A percentile compares a stretch with the other conserved stretches of the same genome.
These are phyloP conservation scores for Chaetomiaceae sp. DNA, from an alignment of 2,329 filamentous ascomycete genomes.

Conservation along the genomic window DNA sequence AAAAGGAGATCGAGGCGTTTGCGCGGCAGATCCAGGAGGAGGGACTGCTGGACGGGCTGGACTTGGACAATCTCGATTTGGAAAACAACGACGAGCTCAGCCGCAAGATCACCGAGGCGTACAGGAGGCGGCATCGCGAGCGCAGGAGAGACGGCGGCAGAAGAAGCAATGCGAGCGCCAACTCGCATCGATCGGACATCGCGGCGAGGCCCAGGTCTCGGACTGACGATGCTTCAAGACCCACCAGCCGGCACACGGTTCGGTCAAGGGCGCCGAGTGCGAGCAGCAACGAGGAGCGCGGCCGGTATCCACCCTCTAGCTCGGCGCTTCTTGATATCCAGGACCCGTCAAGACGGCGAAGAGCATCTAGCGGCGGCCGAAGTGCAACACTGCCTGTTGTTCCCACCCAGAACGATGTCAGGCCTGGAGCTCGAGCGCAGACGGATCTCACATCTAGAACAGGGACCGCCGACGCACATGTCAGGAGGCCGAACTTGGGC, in stretches of 20 bases:
- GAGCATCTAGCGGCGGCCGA: constrained; percentile 52
- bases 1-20: constrained; percentile 86
- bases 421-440: constrained; percentile 54
- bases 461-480: constrained; percentile 36
- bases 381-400: constrained; percentile 49
- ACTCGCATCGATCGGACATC: constrained; percentile 36
- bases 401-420: constrained; percentile 41
- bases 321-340: constrained; percentile 48
- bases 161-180: constrained; percentile 40
- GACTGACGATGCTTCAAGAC: constrained; percentile 27
- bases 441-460: constrained; percentile 55
- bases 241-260: constrained; percentile 35
- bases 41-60: constrained; percentile 80
- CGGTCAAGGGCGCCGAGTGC: constrained; percentile 46
- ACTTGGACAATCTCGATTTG: constrained; percentile 80
- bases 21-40: constrained; percentile 67
- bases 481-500: constrained; percentile 37
- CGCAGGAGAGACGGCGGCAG: constrained; percentile 47
- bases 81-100: constrained; percentile 85
- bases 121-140: constrained; percentile 68
- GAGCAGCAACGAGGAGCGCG: constrained; percentile 43
- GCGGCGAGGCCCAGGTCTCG: constrained; percentile 28
- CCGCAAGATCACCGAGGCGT: constrained; percentile 84
- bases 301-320: constrained; percentile 48
- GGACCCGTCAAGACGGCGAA: constrained; percentile 42